These are phyloP conservation scores for Arabis hirsuta DNA, from an alignment of 345 rosid genomes.

Conservation along the genomic window DNA sequence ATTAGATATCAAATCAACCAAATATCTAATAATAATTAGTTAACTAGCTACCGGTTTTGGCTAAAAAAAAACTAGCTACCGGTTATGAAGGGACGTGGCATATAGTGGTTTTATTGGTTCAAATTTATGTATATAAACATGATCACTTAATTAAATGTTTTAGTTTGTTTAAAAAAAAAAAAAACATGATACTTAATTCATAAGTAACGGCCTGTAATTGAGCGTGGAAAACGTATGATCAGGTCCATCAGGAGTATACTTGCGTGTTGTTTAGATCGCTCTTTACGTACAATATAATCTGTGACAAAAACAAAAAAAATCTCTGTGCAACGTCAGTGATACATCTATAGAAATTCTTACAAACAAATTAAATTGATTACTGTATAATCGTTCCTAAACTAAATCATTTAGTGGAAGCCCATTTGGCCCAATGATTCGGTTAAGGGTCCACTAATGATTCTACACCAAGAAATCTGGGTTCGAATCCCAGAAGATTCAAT, in stretches of 20 bases:
- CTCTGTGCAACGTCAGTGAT: neutral
- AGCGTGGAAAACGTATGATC: neutral
- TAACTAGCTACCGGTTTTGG: no score
- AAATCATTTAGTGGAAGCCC: no score
- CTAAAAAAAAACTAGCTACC: conserved; percentile 1
- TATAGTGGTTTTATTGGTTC: neutral
- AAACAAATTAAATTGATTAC: neutral
- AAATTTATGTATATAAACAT: conserved; percentile 5
- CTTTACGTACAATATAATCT: neutral
- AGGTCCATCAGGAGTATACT: conserved; percentile 1
- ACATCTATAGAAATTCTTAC: neutral
- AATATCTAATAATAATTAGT: conserved; percentile 16
- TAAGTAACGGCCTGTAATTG: neutral
- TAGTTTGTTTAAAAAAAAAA: no score
- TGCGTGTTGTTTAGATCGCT: conserved; percentile 4
- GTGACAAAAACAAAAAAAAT: neutral
- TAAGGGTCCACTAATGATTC: no score
- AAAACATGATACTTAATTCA: neutral
- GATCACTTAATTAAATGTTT: neutral
- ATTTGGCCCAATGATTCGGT: no score
- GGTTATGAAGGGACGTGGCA: conserved; percentile 9
- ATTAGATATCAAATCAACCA: no score
- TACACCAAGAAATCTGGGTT: no score
- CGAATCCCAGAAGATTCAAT: no score
- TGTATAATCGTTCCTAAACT: neutral